Evolutionary conservation across 257 asterid genomes (phyloP), one percentile per base, ranked within the genome.

Genomic region (Penstemon barbatus): DNA sequence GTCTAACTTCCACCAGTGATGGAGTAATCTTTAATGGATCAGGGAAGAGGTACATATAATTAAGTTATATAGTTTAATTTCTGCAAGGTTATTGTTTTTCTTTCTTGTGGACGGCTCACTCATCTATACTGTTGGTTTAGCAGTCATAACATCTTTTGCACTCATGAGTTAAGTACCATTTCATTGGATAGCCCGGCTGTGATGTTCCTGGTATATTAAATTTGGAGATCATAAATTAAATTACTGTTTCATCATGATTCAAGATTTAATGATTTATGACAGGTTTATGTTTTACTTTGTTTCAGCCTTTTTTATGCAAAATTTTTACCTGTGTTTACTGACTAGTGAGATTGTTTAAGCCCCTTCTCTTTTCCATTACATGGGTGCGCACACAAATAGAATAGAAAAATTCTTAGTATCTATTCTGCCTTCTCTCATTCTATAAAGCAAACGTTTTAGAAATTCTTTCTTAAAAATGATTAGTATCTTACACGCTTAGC

Each of bases 1-100:
- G 68, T 81, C 77, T 92, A 59, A 72, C 83, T 63, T 66, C 89
- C 38, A 73, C 69, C 65, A 63, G 41, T 63, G 84, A 87, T 52
- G 75, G 65, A 75, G 81, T 6, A 54, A 69, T 74, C 65, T 59
- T 85, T 61, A 66, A 72, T 74, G 77, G 57, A 59, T 66, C 80
- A 65, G 58, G 55, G 44, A 82, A 78, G 76, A 86, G 93, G 96
- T 88, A 84, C 57, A 46, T 0, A 38, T 52, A 61, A 42, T 25
- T 25, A 25, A 25, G 33, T 25, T 25, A 25, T 25, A 25, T 25
- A 25, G 33, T 25, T 25, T 25, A 25, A 0, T 25, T 25, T 25
- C 33, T 25, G 33, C 33, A 25, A 25, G 33, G 33, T 25, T 25
- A 1, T 25, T 25, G 33, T 25, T 25, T 25, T 25, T 25, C 33